These are phyloP conservation scores for Lactarius hatsudake DNA, from an alignment of 768 basidiomycete genomes.

Conservation along the genomic window DNA sequence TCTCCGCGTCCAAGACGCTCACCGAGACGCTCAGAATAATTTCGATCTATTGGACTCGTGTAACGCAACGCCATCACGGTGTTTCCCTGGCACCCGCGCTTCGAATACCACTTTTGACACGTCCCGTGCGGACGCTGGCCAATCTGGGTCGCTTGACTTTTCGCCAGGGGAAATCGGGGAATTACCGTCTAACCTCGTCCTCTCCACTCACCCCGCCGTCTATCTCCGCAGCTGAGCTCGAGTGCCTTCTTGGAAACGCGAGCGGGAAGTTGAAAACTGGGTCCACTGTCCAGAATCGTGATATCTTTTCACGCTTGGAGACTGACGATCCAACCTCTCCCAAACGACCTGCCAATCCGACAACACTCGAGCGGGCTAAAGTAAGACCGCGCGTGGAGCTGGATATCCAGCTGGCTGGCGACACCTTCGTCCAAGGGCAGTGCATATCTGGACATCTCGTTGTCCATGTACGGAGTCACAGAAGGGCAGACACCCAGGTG, in stretches of 20 bases:
- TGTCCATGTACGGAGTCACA: constrained; percentile 55
- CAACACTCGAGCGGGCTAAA: constrained; percentile 65
- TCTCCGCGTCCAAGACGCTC: neutral
- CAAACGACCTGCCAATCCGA: constrained; percentile 34
- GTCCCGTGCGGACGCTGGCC: constrained; percentile 3
- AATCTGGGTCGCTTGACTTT: neutral
- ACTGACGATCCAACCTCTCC: neutral
- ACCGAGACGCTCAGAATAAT: neutral
- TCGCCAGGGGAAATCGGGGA: constrained; percentile 2
- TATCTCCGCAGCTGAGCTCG: constrained; percentile 55
- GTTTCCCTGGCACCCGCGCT: neutral
- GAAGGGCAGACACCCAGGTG: constrained; percentile 56
- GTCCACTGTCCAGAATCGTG: constrained; percentile 41
- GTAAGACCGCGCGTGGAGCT: constrained; percentile 74
- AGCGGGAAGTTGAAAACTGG: constrained; percentile 54
- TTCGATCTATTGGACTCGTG: neutral
- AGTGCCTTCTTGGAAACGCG: constrained; percentile 60
- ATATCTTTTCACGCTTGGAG: neutral
- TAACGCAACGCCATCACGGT: neutral
- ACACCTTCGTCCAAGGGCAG: constrained; percentile 78
- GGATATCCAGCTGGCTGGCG: constrained; percentile 73
- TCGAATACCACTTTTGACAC: constrained; percentile 13
- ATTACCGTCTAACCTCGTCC: constrained; percentile 47
- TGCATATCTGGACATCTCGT: constrained; percentile 67
- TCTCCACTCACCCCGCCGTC: constrained; percentile 48